A percentile compares a stretch with the other conserved stretches of the same genome.
phyloP scores from a whole-genome alignment of 2,329 filamentous ascomycete genomes.

The Hirsutella minnesotensis region DNA sequence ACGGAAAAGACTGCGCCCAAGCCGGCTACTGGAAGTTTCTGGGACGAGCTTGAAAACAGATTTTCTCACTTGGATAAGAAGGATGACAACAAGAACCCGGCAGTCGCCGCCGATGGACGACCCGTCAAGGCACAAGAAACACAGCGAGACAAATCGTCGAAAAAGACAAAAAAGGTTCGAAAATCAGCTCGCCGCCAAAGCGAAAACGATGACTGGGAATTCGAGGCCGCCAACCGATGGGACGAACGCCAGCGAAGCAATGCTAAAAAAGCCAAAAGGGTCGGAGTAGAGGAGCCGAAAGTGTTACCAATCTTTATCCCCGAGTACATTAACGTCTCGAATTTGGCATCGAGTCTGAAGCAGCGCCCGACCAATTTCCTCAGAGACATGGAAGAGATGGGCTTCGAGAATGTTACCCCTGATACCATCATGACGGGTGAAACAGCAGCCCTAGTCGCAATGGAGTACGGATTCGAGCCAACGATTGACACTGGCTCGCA shows the following conservation, averaged over 20 bases:
- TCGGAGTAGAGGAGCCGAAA: conserved; percentile 27
- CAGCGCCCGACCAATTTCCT: conserved; percentile 63
- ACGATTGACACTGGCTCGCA: conserved; percentile 55
- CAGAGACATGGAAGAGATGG: conserved; percentile 65
- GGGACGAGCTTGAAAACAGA: conserved; percentile 13
- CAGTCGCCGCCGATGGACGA: conserved; percentile 1
- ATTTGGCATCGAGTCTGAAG: conserved; percentile 64
- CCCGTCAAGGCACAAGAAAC: conserved; percentile 19
- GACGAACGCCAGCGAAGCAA: conserved; percentile 28
- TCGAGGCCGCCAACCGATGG: conserved; percentile 22
- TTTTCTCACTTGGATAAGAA: conserved; percentile 6
- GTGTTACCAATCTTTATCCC: conserved; percentile 62
- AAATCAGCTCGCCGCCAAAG: conserved; percentile 10
- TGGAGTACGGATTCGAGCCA: conserved; percentile 88
- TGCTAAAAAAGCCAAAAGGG: conserved; percentile 28
- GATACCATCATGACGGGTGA: conserved; percentile 86
- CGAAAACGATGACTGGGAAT: conserved; percentile 27
- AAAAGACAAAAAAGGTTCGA: conserved; percentile 14
- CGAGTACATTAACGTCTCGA: conserved; percentile 81
- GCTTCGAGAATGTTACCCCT: conserved; percentile 73
- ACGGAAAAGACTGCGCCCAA: not conserved
- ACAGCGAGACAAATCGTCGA: conserved; percentile 6
- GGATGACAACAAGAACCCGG: not conserved
- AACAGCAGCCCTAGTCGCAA: conserved; percentile 77
- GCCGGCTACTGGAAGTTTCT: conserved; percentile 9